phyloP scores from a whole-genome alignment of 805 yeast genomes.

The Scheffersomyces amazonensis region DNA sequence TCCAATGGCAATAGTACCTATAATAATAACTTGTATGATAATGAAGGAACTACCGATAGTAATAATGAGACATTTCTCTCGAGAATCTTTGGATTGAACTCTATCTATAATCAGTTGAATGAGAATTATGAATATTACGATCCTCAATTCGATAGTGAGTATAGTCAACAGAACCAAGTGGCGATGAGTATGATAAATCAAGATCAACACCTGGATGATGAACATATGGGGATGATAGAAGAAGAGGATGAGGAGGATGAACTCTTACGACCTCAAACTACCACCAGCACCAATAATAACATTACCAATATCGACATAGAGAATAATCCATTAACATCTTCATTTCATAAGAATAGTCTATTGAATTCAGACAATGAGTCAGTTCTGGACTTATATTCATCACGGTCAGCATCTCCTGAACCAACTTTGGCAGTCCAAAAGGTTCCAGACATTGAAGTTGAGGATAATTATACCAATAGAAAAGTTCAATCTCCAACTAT shows the following conservation, averaged over 20 bases:
- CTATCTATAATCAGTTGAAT: slow-evolving; percentile 38
- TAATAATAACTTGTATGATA: not conserved
- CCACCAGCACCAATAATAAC: not conserved
- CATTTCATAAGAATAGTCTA: not conserved
- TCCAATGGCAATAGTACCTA: not conserved
- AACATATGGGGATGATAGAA: not conserved
- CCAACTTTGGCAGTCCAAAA: slow-evolving; percentile 6
- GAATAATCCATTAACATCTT: not conserved
- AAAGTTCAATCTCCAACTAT: slow-evolving; percentile 3
- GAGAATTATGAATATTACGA: slow-evolving; percentile 40
- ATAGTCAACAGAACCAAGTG: slow-evolving; percentile 8
- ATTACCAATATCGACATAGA: not conserved
- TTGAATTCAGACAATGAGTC: slow-evolving; percentile 7
- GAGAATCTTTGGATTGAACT: slow-evolving; percentile 57
- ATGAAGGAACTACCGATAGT: too few species aligned
- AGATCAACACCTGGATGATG: slow-evolving; percentile 2
- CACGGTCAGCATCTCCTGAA: slow-evolving; percentile 16
- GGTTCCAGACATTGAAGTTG: too few species aligned
- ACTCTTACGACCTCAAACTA: not conserved
- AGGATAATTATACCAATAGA: too few species aligned
- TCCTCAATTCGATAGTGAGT: slow-evolving; percentile 23
- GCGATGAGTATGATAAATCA: not conserved
- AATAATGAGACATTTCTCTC: slow-evolving; percentile 54
- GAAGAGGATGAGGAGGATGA: not conserved
- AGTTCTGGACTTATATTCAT: slow-evolving; percentile 31